Percentiles rank a stretch among this genome's conserved stretches.
These are phyloP conservation scores for Orobanche coerulescens DNA, from an alignment of 257 asterid species.

Conservation along the genomic window DNA sequence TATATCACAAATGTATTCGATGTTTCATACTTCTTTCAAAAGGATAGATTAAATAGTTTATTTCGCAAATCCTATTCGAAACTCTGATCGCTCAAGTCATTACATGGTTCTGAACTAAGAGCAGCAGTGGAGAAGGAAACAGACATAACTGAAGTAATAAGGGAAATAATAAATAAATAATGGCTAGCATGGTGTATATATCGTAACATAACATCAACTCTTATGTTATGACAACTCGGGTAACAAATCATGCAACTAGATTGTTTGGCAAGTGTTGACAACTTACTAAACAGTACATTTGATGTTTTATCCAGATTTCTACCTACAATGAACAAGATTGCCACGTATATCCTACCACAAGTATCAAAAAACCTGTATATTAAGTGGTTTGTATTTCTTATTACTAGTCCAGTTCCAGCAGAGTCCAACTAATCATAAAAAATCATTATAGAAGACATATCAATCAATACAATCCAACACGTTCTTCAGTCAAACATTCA, in stretches of 20 bases:
- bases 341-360: background rate
- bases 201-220: background rate
- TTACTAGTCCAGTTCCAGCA: background rate
- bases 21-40: conserved; percentile 9
- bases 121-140: background rate
- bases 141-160: too few relatives aligned
- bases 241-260: too few relatives aligned
- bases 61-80: background rate
- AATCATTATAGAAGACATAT: background rate
- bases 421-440: background rate
- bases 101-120: background rate
- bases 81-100: background rate
- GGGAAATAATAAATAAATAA: too few relatives aligned
- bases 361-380: background rate
- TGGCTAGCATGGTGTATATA: background rate
- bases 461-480: background rate
- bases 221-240: too few relatives aligned
- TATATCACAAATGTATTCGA: conserved; percentile 11
- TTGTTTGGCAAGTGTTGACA: too few relatives aligned
- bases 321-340: background rate
- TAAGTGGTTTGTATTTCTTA: background rate
- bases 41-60: background rate
- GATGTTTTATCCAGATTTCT: too few relatives aligned
- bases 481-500: background rate
- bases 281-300: too few relatives aligned